Conservation (phyloP, 2,329 filamentous ascomycete genomes). For the Phaeosphaeria sp. region DNA sequence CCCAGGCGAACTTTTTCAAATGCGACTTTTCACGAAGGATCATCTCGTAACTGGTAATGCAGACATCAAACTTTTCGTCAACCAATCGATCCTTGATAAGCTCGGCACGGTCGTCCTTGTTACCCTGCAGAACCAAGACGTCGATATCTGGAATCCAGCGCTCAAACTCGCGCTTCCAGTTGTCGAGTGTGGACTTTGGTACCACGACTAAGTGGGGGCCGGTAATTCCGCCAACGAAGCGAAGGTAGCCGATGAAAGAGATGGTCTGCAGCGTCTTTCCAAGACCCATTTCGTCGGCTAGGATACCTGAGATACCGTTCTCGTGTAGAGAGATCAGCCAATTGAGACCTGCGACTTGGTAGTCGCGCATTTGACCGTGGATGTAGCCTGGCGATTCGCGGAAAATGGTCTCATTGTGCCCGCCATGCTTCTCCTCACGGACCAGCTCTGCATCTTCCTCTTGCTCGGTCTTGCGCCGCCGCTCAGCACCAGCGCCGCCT, state of each 20-base stretch:
- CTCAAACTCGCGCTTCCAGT: slow-evolving; percentile 95
- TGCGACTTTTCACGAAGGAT: slow-evolving; percentile 93
- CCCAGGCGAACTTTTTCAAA: slow-evolving; percentile 97
- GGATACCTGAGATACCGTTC: slow-evolving; percentile 97
- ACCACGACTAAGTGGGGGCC: slow-evolving; percentile 92
- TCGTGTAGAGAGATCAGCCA: slow-evolving; percentile 98
- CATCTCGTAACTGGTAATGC: slow-evolving; percentile 99
- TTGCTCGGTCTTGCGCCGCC: slow-evolving; percentile 88
- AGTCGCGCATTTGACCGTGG: slow-evolving; percentile 89
- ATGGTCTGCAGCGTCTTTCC: slow-evolving; percentile 98
- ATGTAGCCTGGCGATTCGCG: slow-evolving; percentile 93
- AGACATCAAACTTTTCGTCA: slow-evolving; percentile 95
- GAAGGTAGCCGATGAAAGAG: slow-evolving; percentile 91
- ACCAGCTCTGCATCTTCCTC: slow-evolving; percentile 93
- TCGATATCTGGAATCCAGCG: slow-evolving; percentile 96
- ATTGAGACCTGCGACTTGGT: slow-evolving; percentile 93
- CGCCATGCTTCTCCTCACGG: slow-evolving; percentile 86
- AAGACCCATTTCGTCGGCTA: slow-evolving; percentile 98
- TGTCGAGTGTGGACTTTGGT: slow-evolving; percentile 96
- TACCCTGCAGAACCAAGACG: slow-evolving; percentile 90
- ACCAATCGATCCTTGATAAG: slow-evolving; percentile 92
- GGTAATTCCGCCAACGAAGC: slow-evolving; percentile 86
- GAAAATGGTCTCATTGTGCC: slow-evolving; percentile 81
- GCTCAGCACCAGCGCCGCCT: slow-evolving; percentile 79
- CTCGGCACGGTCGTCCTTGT: slow-evolving; percentile 87